phyloP scores from a whole-genome alignment of 108 stramenopile genomes.

The Cyclotella baltica region DNA sequence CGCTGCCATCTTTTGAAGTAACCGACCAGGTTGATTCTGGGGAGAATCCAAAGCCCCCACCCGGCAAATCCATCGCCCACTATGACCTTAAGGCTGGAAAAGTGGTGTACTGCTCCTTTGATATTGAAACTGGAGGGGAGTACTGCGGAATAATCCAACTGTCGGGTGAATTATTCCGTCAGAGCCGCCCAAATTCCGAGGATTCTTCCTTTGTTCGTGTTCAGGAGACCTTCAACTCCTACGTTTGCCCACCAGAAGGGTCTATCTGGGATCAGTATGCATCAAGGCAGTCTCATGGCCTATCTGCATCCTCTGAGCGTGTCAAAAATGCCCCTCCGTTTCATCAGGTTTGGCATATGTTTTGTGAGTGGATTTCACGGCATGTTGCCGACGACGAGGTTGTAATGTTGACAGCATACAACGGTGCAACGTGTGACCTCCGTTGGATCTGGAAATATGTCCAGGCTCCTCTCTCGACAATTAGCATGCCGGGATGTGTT shows the following conservation, averaged over 20 bases:
- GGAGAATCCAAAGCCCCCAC: too few species aligned
- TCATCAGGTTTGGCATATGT: background rate
- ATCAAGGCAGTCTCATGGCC: background rate
- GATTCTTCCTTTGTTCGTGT: background rate
- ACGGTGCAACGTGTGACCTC: conserved; percentile 13
- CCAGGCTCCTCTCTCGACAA: background rate
- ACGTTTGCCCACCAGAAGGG: conserved; percentile 4
- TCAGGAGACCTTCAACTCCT: conserved; percentile 1
- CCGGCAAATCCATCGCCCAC: too few species aligned
- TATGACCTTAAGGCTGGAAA: too few species aligned
- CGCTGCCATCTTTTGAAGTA: too few species aligned
- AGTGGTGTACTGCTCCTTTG: too few species aligned
- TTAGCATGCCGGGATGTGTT: background rate
- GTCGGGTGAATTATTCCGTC: conserved; percentile 3
- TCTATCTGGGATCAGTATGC: background rate
- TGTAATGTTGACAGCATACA: conserved; percentile 3
- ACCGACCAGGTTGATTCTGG: too few species aligned
- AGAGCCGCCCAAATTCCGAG: background rate
- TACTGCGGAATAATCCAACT: conserved; percentile 8
- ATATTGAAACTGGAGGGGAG: conserved; percentile 6
- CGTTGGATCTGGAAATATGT: conserved; percentile 15
- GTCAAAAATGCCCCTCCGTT: background rate
- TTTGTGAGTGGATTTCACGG: background rate
- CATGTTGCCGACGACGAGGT: background rate
- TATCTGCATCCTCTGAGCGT: background rate